phyloP scores from a whole-genome alignment of 2,329 filamentous ascomycete genomes.

The Trichophyton benhamiae region DNA sequence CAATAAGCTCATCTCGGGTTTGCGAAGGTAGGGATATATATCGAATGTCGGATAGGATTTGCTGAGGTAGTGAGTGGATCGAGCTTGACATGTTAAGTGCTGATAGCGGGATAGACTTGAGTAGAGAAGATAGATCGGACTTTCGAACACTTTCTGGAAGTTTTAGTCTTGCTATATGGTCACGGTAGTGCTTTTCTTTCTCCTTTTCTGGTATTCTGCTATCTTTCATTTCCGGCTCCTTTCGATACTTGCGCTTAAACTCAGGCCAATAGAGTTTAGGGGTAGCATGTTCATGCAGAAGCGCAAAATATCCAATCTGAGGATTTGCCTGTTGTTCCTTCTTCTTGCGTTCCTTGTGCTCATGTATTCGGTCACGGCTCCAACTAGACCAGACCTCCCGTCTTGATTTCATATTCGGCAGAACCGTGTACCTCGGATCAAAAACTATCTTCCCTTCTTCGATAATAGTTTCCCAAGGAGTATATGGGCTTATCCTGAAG shows the following conservation, averaged over 20 bases:
- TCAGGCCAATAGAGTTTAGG: constrained; percentile 96
- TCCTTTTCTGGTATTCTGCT: constrained; percentile 36
- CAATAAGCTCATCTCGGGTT: constrained; percentile 30
- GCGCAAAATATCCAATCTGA: constrained; percentile 64
- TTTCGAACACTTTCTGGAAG: constrained; percentile 34
- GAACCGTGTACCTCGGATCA: constrained; percentile 73
- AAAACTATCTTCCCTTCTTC: constrained; percentile 72
- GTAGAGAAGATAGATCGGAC: constrained; percentile 34
- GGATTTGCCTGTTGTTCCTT: constrained; percentile 73
- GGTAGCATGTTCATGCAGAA: constrained; percentile 70
- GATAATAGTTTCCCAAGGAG: constrained; percentile 79
- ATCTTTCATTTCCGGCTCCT: constrained; percentile 58
- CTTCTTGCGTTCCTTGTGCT: constrained; percentile 58
- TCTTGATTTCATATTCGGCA: constrained; percentile 67
- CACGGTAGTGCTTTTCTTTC: constrained; percentile 38
- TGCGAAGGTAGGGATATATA: constrained; percentile 32
- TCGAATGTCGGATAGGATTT: constrained; percentile 34
- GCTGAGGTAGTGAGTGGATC: constrained; percentile 28
- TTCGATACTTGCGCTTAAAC: constrained; percentile 82
- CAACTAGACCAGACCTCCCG: constrained; percentile 76
- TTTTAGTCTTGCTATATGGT: constrained; percentile 36
- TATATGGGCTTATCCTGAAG: constrained; percentile 70
- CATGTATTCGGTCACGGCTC: constrained; percentile 63
- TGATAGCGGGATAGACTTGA: constrained; percentile 33
- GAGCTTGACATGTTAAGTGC: constrained; percentile 30